These are phyloP conservation scores for Globisporangium camurandrum DNA, from an alignment of 352 stramenopile genomes.

Conservation along the genomic window DNA sequence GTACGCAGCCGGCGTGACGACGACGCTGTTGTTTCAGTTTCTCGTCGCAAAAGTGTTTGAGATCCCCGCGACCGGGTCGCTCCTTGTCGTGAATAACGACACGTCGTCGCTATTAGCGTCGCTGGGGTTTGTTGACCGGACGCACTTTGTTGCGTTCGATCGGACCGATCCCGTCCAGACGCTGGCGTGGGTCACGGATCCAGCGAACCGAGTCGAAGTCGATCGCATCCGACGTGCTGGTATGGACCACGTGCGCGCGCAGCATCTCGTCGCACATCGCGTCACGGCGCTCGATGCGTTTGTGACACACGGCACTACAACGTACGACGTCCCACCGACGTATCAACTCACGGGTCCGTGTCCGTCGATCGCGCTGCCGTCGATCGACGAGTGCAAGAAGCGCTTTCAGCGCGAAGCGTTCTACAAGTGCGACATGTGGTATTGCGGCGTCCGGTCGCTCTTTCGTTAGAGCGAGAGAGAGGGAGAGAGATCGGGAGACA, in stretches of 20 bases:
- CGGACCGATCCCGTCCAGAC: conserved; percentile 33
- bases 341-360: conserved; percentile 31
- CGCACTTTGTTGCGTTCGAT: conserved; percentile 65
- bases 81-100: conserved; percentile 64
- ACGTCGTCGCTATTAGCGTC: conserved; percentile 38
- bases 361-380: conserved; percentile 43
- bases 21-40: conserved; percentile 69
- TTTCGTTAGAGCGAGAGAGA: conserved; percentile 3
- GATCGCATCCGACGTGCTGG: conserved; percentile 49
- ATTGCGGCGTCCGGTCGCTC: conserved; percentile 54
- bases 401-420: conserved; percentile 42
- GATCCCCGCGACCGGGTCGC: conserved; percentile 60
- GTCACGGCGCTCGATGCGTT: conserved; percentile 53
- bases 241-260: conserved; percentile 46
- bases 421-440: conserved; percentile 73
- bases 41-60: conserved; percentile 76
- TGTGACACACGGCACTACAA: conserved; percentile 32
- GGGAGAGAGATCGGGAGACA: no score
- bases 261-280: conserved; percentile 54
- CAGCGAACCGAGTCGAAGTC: conserved; percentile 38
- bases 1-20: conserved; percentile 68
- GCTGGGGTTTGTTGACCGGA: conserved; percentile 41
- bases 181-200: conserved; percentile 45
- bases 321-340: conserved; percentile 36
- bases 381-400: conserved; percentile 30